Percentiles rank a stretch among this genome's conserved stretches.
phyloP scores from a whole-genome alignment of 2,329 filamentous ascomycete genomes.

The Uncinocarpus reesii region DNA sequence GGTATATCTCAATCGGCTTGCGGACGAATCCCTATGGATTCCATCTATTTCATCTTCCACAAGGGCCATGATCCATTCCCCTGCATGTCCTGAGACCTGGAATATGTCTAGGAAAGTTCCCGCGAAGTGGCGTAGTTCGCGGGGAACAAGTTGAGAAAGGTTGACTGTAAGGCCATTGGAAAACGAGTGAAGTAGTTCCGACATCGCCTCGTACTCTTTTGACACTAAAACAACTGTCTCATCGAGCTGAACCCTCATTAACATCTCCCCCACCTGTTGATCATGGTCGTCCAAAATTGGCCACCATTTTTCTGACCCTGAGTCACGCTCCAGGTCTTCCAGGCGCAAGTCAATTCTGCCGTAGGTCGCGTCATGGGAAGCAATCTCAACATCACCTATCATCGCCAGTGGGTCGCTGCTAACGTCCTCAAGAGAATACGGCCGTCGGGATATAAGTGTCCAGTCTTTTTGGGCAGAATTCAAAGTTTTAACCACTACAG shows the following conservation, averaged over 20 bases:
- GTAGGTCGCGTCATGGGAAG: constrained; percentile 38
- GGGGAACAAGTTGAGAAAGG: constrained; percentile 67
- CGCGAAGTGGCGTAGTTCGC: constrained; percentile 66
- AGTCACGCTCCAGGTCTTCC: constrained; percentile 64
- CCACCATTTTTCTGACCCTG: constrained; percentile 81
- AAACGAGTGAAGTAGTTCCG: constrained; percentile 75
- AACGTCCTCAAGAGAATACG: constrained; percentile 33
- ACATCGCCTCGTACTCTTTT: constrained; percentile 73
- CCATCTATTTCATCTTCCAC: constrained; percentile 97
- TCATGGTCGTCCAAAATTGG: constrained; percentile 66
- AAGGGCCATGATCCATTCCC: constrained; percentile 83
- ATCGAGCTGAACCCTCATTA: constrained; percentile 72
- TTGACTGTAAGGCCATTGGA: constrained; percentile 72
- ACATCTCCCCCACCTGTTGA: constrained; percentile 68
- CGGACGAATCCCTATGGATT: constrained; percentile 67
- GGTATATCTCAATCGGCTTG: constrained; percentile 51
- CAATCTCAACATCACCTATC: constrained; percentile 37
- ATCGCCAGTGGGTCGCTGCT: constrained; percentile 33
- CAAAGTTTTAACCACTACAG: constrained; percentile 38
- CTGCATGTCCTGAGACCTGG: constrained; percentile 74
- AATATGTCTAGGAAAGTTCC: constrained; percentile 90
- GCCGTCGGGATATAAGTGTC: constrained; percentile 38
- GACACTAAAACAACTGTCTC: constrained; percentile 82
- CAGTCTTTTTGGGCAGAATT: constrained; percentile 42
- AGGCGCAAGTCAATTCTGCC: constrained; percentile 67